Base-by-base conservation (phyloP, 1,284 basidiomycete genomes). In the Peniophora sp. region DNA sequence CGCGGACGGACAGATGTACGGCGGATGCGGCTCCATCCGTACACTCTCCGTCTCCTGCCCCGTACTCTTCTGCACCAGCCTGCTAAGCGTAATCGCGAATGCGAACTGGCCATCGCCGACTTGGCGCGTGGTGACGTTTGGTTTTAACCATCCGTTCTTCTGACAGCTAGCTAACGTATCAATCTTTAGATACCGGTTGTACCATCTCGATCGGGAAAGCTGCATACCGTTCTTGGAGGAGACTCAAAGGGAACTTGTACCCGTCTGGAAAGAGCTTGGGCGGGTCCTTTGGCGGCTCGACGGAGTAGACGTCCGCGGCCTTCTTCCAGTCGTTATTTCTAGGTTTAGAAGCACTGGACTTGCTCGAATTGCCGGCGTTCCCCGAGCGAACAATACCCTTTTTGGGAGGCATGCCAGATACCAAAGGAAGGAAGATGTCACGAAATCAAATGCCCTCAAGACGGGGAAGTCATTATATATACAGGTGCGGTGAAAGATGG, bases 121-220 rank as follows among this genome's bases (percentile, higher is more conserved):
- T 70, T 78, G 67, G 64, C 69, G 65, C 74, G 85, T 80, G 52
- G 90, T 83, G 18, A 93, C 76, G 9, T 68, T 63, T 1, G 91
- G 83, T 54, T 85, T 85, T 53, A 92, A 88, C 91, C 90, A 95
- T 1, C 86, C 88, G 52, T 79, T 76, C 65, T 92, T 92, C 61
- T 91, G 88, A 60, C 91, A 93, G 64, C 90, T 86, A 51, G 10
- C 34, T 24, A 22, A 34, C 24, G 15, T 27, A 12, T 27, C n/a
- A n/a, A n/a, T n/a, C n/a, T 6, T 41, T 14, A 24, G 17, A 23
- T 36, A 10, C 34, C n/a, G 10, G 10, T 36, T 36, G n/a, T 36
- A 10, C 10, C n/a, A 41, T 5, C 15, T 8, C 6, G 15, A 41
- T 41, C 15, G 12, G 27, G 27, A 6, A 32, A 12, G 35, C 35